Conservation (phyloP, 2,329 filamentous ascomycete species). For the Colletotrichum sp. region DNA sequence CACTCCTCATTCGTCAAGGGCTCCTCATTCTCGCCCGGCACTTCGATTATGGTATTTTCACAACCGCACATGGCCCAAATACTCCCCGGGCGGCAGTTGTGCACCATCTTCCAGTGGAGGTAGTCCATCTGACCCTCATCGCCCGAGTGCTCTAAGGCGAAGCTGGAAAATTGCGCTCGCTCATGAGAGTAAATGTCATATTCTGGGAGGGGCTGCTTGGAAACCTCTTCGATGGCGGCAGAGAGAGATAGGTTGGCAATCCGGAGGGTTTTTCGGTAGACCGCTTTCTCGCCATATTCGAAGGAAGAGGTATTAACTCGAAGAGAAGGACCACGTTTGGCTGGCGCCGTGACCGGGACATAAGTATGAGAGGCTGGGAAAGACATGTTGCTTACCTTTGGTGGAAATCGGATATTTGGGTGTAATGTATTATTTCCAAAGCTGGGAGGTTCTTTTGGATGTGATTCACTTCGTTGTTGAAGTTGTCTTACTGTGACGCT, state of each 20-base stretch:
- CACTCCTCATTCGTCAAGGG: not conserved
- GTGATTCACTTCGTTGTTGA: not conserved
- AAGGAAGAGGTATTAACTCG: not conserved
- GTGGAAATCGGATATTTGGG: not conserved
- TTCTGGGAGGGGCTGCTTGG: not conserved
- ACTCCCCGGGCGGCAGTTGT: not conserved
- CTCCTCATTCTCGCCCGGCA: not conserved
- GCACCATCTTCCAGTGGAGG: not conserved
- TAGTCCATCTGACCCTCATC: not conserved
- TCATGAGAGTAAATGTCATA: not conserved
- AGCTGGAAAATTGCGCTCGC: not conserved
- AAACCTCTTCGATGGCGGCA: not conserved
- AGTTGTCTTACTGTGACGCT: not conserved
- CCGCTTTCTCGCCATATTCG: not conserved
- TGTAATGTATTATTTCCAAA: not conserved
- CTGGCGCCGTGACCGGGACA: not conserved
- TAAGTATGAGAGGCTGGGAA: not conserved
- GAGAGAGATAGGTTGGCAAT: not conserved
- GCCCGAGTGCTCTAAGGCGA: not conserved
- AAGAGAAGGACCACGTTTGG: not conserved
- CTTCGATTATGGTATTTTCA: not conserved
- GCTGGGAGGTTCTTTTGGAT: not conserved
- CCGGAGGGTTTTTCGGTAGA: not conserved
- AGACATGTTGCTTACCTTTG: not conserved
- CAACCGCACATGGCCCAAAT: not conserved